These are phyloP conservation scores for Aspergillus avenaceus DNA, from an alignment of 495 filamentous ascomycete genomes.

Conservation along the genomic window DNA sequence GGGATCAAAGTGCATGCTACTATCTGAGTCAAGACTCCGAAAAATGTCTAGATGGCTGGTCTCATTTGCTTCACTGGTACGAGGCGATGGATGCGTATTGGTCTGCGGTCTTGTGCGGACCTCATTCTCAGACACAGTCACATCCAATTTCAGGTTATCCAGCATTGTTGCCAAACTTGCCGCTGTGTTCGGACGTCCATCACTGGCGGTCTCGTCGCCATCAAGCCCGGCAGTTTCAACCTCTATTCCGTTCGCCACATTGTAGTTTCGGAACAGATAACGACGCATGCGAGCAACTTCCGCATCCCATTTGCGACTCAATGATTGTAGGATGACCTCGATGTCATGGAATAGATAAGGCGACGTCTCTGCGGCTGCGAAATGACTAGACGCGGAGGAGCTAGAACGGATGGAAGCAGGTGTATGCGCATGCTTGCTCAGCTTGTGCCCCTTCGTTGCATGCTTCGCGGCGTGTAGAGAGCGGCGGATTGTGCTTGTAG, in stretches of 20 bases:
- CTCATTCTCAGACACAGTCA: conserved; percentile 34
- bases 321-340: conserved; percentile 47
- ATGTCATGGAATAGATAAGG: conserved; percentile 46
- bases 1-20: conserved; percentile 11
- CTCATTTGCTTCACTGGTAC: not conserved
- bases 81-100: conserved; percentile 8
- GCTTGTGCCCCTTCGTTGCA: conserved; percentile 26
- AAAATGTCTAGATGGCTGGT: conserved; percentile 18
- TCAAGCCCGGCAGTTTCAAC: conserved; percentile 8
- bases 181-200: conserved; percentile 36
- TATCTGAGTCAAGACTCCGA: conserved; percentile 14
- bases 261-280: conserved; percentile 61
- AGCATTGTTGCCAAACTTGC: conserved; percentile 38
- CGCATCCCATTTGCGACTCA: conserved; percentile 60
- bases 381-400: conserved; percentile 14
- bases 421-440: conserved; percentile 29
- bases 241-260: conserved; percentile 45
- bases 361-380: conserved; percentile 20
- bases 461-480: conserved; percentile 39
- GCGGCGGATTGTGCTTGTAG: conserved; percentile 42
- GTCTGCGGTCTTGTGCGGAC: conserved; percentile 18
- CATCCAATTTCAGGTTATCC: conserved; percentile 36
- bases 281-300: conserved; percentile 53
- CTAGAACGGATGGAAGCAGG: conserved; percentile 15
- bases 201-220: conserved; percentile 29